A percentile compares a stretch with the other conserved stretches of the same genome.
Evolutionary conservation across 805 yeast species (phyloP).

Genomic region (Phaffomyces antillensis): DNA sequence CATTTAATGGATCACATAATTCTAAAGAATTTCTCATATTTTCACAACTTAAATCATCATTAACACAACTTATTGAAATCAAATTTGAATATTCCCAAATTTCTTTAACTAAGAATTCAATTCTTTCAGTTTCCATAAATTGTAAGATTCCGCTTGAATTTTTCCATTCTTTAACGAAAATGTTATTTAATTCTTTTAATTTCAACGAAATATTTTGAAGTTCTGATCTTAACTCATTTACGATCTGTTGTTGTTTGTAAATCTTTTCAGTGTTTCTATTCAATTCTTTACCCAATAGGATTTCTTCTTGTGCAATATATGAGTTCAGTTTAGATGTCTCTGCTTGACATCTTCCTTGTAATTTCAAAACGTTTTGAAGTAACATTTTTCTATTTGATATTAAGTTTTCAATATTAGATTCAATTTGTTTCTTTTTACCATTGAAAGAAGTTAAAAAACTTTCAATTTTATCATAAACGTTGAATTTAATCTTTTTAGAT

Average conservation of each 20-base stretch:
- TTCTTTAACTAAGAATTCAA: slow-evolving; percentile 60
- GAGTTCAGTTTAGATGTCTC: slow-evolving; percentile 56
- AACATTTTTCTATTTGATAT: slow-evolving; percentile 37
- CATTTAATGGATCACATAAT: slow-evolving; percentile 54
- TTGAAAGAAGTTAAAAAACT: slow-evolving; percentile 45
- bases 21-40: slow-evolving; percentile 61
- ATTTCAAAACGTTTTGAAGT: slow-evolving; percentile 28
- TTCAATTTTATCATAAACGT: slow-evolving; percentile 45
- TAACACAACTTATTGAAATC: slow-evolving; percentile 68
- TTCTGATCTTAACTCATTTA: slow-evolving; percentile 38
- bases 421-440: slow-evolving; percentile 49
- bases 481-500: slow-evolving; percentile 41
- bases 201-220: slow-evolving; percentile 50
- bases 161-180: slow-evolving; percentile 71
- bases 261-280: slow-evolving; percentile 53
- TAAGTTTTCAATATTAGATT: slow-evolving; percentile 50
- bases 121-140: slow-evolving; percentile 62
- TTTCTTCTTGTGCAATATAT: slow-evolving; percentile 51
- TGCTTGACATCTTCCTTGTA: slow-evolving; percentile 44
- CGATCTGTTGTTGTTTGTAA: slow-evolving; percentile 38
- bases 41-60: slow-evolving; percentile 73
- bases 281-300: slow-evolving; percentile 69
- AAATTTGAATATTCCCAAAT: slow-evolving; percentile 75
- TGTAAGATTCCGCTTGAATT: slow-evolving; percentile 55
- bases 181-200: slow-evolving; percentile 48